These are phyloP conservation scores for Basidiobolus heterosporus DNA, from an alignment of 371 early-diverging fungal species.

Conservation along the genomic window DNA sequence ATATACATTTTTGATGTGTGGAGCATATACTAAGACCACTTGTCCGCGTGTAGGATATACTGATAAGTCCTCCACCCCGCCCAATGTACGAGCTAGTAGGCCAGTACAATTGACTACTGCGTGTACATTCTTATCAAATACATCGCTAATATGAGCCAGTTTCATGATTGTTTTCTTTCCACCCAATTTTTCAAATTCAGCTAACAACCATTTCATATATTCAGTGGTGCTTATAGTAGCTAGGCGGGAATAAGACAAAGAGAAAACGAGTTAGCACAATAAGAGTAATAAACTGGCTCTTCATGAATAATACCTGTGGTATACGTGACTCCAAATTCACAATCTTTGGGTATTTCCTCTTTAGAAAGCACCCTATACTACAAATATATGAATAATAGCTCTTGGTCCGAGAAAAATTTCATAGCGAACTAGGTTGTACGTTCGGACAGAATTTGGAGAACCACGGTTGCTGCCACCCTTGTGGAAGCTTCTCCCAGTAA, in stretches of 20 bases:
- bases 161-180: conserved; percentile 22
- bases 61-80: conserved; percentile 44
- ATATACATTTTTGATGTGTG: conserved; percentile 27
- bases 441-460: conserved; percentile 25
- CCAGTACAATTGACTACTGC: conserved; percentile 67
- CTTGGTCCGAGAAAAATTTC: neutral
- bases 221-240: conserved; percentile 35
- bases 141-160: conserved; percentile 31
- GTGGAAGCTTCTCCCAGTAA: conserved; percentile 22
- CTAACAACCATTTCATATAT: conserved; percentile 43
- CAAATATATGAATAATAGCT: neutral
- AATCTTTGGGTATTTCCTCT: conserved; percentile 20
- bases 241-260: conserved; percentile 1
- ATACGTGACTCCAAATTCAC: conserved; percentile 28
- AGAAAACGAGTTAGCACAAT: neutral
- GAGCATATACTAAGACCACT: conserved; percentile 38
- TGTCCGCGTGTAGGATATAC: conserved; percentile 62
- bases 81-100: conserved; percentile 34
- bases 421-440: conserved; percentile 12
- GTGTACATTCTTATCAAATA: conserved; percentile 6
- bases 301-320: too few relatives aligned
- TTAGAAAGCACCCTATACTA: conserved; percentile 20
- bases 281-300: conserved; percentile 1
- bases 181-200: conserved; percentile 28
- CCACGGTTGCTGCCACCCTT: conserved; percentile 27